Evolutionary conservation across 2,329 filamentous ascomycete genomes (phyloP).

Genomic region (Pseudophaeomoniella oleicola): DNA sequence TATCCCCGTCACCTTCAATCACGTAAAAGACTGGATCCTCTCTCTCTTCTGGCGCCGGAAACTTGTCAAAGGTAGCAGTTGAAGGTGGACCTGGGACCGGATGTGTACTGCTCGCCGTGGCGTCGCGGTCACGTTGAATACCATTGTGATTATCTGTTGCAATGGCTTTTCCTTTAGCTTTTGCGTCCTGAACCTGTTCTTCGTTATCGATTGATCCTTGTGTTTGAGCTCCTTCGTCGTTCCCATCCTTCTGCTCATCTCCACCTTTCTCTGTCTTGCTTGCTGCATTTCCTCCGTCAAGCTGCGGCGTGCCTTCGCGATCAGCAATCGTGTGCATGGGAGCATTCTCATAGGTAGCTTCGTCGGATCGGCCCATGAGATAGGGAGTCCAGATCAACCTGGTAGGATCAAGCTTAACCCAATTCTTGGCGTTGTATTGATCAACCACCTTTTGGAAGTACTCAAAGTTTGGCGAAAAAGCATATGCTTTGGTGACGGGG

Average conservation of each 20-base stretch:
- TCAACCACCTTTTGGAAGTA: conserved; percentile 79
- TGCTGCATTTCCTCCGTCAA: conserved; percentile 14
- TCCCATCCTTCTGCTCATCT: conserved; percentile 8
- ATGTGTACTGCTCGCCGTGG: conserved; percentile 5
- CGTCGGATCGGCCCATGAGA: conserved; percentile 78
- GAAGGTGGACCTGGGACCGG: conserved; percentile 12
- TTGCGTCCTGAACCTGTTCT: conserved; percentile 2
- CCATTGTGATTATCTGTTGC: neutral
- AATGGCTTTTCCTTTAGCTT: neutral
- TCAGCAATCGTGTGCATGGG: conserved; percentile 78
- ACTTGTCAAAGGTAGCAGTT: conserved; percentile 7
- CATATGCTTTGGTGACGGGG: conserved; percentile 75
- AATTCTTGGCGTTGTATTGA: conserved; percentile 79
- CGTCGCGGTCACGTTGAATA: conserved; percentile 2
- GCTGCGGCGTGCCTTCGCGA: conserved; percentile 54
- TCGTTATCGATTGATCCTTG: conserved; percentile 6
- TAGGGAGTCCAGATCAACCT: conserved; percentile 91
- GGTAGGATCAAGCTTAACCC: conserved; percentile 68
- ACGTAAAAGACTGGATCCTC: neutral
- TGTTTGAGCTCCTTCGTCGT: conserved; percentile 15
- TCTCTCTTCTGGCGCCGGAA: conserved; percentile 4
- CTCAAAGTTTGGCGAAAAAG: conserved; percentile 68
- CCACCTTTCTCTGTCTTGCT: conserved; percentile 15
- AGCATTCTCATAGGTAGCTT: conserved; percentile 68
- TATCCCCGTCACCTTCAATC: neutral